Evolutionary conservation across 2,329 filamentous ascomycete species (phyloP).

Genomic region (Chaetomiaceae sp.): DNA sequence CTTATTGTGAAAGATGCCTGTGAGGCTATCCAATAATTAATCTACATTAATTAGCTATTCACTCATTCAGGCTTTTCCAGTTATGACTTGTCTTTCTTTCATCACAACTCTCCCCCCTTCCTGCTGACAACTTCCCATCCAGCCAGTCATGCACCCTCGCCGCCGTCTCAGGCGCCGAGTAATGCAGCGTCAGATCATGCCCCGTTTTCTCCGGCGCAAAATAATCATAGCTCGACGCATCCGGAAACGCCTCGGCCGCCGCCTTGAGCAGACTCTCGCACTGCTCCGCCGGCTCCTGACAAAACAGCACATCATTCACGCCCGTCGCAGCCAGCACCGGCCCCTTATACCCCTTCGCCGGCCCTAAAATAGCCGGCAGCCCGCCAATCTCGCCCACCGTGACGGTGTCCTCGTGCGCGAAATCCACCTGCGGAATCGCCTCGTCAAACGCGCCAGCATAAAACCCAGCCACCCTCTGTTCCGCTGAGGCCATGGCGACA

Average conservation of each 20-base stretch:
- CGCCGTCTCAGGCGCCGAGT: slow-evolving; percentile 22
- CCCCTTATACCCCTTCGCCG: slow-evolving; percentile 2
- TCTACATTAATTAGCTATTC: too few relatives aligned
- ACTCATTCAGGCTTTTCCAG: too few relatives aligned
- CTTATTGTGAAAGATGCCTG: too few relatives aligned
- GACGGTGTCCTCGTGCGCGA: slow-evolving; percentile 11
- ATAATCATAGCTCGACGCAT: background rate
- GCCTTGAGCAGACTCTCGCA: slow-evolving; percentile 12
- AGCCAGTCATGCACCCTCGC: slow-evolving; percentile 13
- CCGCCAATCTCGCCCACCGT: slow-evolving; percentile 16
- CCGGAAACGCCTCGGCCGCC: slow-evolving; percentile 9
- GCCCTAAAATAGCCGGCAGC: background rate
- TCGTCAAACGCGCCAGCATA: slow-evolving; percentile 8
- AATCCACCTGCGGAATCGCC: slow-evolving; percentile 10
- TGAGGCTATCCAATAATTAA: too few relatives aligned
- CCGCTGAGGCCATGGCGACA: background rate
- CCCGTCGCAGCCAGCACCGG: slow-evolving; percentile 15
- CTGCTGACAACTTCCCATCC: slow-evolving; percentile 8
- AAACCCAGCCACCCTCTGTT: background rate
- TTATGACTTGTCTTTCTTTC: too few relatives aligned
- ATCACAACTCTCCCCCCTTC: too few relatives aligned
- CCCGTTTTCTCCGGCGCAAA: slow-evolving; percentile 11
- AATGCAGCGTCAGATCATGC: slow-evolving; percentile 19
- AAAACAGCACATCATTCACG: slow-evolving; percentile 15
- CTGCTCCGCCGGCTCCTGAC: background rate